These are phyloP conservation scores for Chlorella ohadii DNA, from an alignment of 139 green algal genomes.

Conservation along the genomic window DNA sequence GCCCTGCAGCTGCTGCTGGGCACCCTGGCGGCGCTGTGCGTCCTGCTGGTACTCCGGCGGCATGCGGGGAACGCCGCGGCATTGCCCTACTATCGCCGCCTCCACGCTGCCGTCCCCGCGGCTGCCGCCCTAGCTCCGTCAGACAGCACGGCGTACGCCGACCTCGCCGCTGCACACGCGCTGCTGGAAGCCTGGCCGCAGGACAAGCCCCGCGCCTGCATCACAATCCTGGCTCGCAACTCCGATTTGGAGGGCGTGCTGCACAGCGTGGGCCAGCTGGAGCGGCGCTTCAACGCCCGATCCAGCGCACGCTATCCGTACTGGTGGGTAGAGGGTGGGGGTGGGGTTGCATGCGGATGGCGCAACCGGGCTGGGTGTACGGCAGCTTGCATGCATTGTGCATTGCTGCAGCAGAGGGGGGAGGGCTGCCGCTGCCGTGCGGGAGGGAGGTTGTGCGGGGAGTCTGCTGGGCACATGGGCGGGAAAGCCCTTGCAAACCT, in stretches of 20 bases:
- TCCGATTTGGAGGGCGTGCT: conserved; percentile 32
- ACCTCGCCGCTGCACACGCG: background rate
- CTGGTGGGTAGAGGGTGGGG: background rate
- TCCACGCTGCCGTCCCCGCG: too few species aligned
- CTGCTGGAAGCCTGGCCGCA: background rate
- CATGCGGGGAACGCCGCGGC: too few species aligned
- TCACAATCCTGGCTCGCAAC: conserved; percentile 30
- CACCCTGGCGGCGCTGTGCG: background rate
- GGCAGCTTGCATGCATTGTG: too few species aligned
- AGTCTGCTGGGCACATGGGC: background rate
- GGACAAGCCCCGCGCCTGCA: conserved; percentile 8
- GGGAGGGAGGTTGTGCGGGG: background rate
- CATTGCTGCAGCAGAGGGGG: too few species aligned
- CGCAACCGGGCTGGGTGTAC: too few species aligned
- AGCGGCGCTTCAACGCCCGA: conserved; percentile 39
- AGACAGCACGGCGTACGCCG: background rate
- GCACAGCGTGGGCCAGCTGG: conserved; percentile 40
- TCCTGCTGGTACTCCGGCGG: too few species aligned
- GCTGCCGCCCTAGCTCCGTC: background rate
- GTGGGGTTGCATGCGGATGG: too few species aligned
- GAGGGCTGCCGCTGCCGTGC: too few species aligned
- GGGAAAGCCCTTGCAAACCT: background rate
- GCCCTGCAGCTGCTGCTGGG: too few species aligned
- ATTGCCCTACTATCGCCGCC: background rate
- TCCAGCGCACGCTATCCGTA: background rate